Conservation (phyloP, 148 eudicot species). For the Vaccinium darrowii region DNA sequence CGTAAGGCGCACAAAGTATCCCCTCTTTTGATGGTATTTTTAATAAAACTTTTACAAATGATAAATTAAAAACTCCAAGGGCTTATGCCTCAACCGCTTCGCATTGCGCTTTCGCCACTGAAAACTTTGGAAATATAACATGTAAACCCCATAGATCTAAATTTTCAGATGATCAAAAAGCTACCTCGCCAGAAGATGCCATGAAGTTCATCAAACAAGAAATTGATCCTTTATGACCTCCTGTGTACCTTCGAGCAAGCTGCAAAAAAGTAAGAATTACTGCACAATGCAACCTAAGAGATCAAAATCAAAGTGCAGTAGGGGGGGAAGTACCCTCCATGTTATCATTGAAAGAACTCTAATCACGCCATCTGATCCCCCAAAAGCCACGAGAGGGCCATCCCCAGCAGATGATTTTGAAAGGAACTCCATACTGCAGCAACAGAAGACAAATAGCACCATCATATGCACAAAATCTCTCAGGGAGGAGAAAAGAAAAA, state of each 20-base stretch:
- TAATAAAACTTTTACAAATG: too few species aligned
- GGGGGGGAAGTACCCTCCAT: conserved; percentile 61
- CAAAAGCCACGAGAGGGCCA: conserved; percentile 97
- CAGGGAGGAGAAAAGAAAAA: not conserved
- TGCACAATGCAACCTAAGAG: conserved; percentile 6
- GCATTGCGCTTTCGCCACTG: too few species aligned
- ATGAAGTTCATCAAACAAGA: conserved; percentile 91
- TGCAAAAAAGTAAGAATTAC: conserved; percentile 36
- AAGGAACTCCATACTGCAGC: conserved; percentile 97
- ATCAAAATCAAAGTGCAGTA: not conserved
- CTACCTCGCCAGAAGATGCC: conserved; percentile 92
- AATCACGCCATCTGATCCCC: conserved; percentile 95
- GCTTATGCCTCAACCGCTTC: too few species aligned
- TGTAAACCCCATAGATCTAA: not conserved
- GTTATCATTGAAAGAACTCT: conserved; percentile 98
- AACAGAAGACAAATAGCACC: conserved; percentile 21
- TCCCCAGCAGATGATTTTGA: conserved; percentile 62
- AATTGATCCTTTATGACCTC: conserved; percentile 96
- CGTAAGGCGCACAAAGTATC: too few species aligned
- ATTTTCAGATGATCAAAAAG: not conserved
- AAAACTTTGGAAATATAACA: not conserved
- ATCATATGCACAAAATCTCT: not conserved
- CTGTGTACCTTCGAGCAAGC: conserved; percentile 97
- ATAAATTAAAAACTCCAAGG: too few species aligned
- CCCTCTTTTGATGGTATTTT: too few species aligned